These are phyloP conservation scores for Boletus eberwhitei DNA, from an alignment of 768 basidiomycete species.

Conservation along the genomic window DNA sequence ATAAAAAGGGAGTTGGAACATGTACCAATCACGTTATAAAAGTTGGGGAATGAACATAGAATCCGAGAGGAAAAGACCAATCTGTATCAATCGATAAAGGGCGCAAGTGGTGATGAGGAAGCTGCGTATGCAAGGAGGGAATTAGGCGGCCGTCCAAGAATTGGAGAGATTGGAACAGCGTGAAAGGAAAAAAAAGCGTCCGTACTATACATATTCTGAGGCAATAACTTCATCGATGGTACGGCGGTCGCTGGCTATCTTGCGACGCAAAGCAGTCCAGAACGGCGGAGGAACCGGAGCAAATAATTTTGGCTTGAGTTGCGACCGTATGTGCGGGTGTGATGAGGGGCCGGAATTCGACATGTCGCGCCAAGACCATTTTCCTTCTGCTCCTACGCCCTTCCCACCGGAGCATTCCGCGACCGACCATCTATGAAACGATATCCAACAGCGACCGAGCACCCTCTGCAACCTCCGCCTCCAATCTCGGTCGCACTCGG, in stretches of 20 bases:
- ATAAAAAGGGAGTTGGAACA: constrained; percentile 23
- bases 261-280: constrained; percentile 19
- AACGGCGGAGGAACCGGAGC: constrained; percentile 14
- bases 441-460: constrained; percentile 36
- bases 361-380: constrained; percentile 27
- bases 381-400: constrained; percentile 17
- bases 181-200: constrained; percentile 74
- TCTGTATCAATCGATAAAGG: constrained; percentile 29
- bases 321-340: constrained; percentile 5
- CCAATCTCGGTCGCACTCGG: constrained; percentile 44
- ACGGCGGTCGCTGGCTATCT: constrained; percentile 18
- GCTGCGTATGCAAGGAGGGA: constrained; percentile 25
- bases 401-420: constrained; percentile 20
- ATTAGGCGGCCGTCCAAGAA: constrained; percentile 31
- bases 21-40: constrained; percentile 22
- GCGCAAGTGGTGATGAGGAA: constrained; percentile 31
- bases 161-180: constrained; percentile 23
- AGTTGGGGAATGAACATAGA: constrained; percentile 23
- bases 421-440: constrained; percentile 34
- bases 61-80: constrained; percentile 25
- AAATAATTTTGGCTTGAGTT: constrained; percentile 19
- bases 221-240: constrained; percentile 35
- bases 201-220: constrained; percentile 52
- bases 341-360: constrained; percentile 5
- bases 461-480: constrained; percentile 33